Evolutionary conservation across 1,284 basidiomycete genomes (phyloP).

Genomic region (Filobasidium uniguttulatum): DNA sequence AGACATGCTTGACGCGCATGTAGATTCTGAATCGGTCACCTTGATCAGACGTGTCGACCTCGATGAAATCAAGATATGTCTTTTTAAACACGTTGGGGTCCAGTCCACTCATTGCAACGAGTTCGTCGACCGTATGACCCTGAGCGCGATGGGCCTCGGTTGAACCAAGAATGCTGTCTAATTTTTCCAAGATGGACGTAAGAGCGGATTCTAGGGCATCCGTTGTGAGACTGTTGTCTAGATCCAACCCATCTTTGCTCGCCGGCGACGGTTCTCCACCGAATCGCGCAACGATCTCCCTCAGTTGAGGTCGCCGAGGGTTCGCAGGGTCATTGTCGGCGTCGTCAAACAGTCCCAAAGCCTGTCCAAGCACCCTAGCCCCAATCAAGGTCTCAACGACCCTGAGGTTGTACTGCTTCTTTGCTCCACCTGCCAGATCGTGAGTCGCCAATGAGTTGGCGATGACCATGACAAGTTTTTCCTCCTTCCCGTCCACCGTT

Average conservation of each 20-base stretch:
- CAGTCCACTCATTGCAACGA: slow-evolving; percentile 54
- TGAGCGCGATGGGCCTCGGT: slow-evolving; percentile 20
- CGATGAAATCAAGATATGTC: slow-evolving; percentile 46
- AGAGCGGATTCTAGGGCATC: slow-evolving; percentile 41
- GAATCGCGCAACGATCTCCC: slow-evolving; percentile 4
- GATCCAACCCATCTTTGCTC: not conserved
- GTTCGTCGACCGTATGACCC: slow-evolving; percentile 45
- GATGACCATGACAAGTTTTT: slow-evolving; percentile 49
- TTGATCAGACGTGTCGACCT: slow-evolving; percentile 44
- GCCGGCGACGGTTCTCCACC: not conserved
- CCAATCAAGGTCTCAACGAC: slow-evolving; percentile 72
- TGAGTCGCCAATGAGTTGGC: slow-evolving; percentile 75
- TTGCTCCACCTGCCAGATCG: slow-evolving; percentile 62
- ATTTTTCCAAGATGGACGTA: slow-evolving; percentile 41
- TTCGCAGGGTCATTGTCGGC: not conserved
- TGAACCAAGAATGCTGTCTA: slow-evolving; percentile 45
- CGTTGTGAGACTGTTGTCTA: slow-evolving; percentile 16
- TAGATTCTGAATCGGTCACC: slow-evolving; percentile 63
- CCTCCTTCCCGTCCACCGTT: not conserved
- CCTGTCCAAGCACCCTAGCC: slow-evolving; percentile 53
- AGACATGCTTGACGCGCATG: slow-evolving; percentile 63
- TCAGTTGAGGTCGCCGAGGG: not conserved
- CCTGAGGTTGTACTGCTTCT: slow-evolving; percentile 67
- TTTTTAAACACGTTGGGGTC: slow-evolving; percentile 46
- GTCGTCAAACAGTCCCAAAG: slow-evolving; percentile 41